These are phyloP conservation scores for Ophiocordyceps polyrhachis-furcata DNA, from an alignment of 2,329 filamentous ascomycete genomes.

Conservation along the genomic window DNA sequence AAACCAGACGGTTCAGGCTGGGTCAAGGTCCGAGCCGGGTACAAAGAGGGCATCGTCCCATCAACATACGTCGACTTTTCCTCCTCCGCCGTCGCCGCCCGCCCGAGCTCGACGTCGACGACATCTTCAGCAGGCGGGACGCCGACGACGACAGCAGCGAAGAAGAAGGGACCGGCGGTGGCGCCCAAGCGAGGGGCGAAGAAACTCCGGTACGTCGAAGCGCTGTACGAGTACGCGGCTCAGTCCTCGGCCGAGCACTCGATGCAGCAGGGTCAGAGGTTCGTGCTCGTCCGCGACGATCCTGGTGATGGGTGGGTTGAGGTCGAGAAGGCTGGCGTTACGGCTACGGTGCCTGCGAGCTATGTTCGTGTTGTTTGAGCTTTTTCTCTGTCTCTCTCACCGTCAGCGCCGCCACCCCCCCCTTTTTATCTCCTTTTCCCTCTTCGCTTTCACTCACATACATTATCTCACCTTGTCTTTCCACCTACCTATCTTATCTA, in stretches of 20 bases:
- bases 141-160: conserved; percentile 24
- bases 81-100: conserved; percentile 24
- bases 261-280: conserved; percentile 80
- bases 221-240: conserved; percentile 79
- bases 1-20: conserved; percentile 73
- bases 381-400: neutral
- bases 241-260: conserved; percentile 73
- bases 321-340: conserved; percentile 76
- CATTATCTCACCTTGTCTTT: too few species aligned
- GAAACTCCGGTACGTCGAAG: conserved; percentile 85
- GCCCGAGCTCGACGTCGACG: conserved; percentile 60
- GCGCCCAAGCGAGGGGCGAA: conserved; percentile 81
- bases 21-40: conserved; percentile 63
- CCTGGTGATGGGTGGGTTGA: conserved; percentile 91
- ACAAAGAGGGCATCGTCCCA: conserved; percentile 71
- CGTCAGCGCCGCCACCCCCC: too few species aligned
- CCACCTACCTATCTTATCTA: neutral
- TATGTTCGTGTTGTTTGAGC: conserved; percentile 61
- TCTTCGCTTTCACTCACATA: too few species aligned
- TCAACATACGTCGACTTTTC: conserved; percentile 63
- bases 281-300: conserved; percentile 77
- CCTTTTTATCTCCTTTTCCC: neutral
- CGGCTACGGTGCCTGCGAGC: conserved; percentile 81
- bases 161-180: conserved; percentile 83
- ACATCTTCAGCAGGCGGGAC: conserved; percentile 29